These are phyloP conservation scores for Solanum commersonii DNA, from an alignment of 257 asterid genomes.

Conservation along the genomic window DNA sequence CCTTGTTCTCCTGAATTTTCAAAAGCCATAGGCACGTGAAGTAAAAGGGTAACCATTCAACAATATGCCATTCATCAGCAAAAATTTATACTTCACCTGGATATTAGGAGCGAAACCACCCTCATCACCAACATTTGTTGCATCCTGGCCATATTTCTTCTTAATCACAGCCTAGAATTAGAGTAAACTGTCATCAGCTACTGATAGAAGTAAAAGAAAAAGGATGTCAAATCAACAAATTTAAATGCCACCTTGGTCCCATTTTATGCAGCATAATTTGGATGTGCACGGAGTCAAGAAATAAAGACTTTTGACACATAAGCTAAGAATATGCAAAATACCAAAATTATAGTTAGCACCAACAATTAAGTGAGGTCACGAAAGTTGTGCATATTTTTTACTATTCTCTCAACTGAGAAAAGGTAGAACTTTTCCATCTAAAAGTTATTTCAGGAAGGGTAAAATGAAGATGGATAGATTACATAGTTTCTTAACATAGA, in stretches of 20 bases:
- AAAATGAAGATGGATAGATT: not conserved
- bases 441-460: not conserved
- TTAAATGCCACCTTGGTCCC: not conserved
- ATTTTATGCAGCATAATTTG: not conserved
- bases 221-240: not conserved
- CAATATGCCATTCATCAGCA: not conserved
- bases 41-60: not conserved
- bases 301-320: not conserved
- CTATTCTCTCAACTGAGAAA: not conserved
- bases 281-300: not conserved
- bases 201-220: not conserved
- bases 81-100: conserved; percentile 32
- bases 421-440: not conserved
- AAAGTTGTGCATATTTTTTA: not conserved
- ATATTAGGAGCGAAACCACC: conserved; percentile 99
- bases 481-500: not conserved
- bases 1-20: conserved; percentile 80
- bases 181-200: not conserved
- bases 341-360: not conserved
- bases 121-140: conserved; percentile 97
- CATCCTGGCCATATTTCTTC: conserved; percentile 96
- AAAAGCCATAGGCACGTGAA: not conserved
- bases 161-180: conserved; percentile 70
- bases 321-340: not conserved
- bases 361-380: not conserved